phyloP scores from a whole-genome alignment of 2,329 filamentous ascomycete genomes.

The Ophiostoma piceae region DNA sequence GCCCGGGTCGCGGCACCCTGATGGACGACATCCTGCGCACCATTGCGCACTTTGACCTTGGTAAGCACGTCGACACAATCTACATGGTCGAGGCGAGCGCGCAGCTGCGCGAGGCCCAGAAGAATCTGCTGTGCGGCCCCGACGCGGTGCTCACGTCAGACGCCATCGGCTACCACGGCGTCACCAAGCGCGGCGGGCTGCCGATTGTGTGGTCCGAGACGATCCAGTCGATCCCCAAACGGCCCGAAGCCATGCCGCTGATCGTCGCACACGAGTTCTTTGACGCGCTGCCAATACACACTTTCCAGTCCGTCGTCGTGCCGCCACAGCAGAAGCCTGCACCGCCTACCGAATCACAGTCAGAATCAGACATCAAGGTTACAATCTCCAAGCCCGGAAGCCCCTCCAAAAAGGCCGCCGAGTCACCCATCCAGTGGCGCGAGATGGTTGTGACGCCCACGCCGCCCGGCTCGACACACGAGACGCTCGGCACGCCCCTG shows the following conservation, averaged over 20 bases:
- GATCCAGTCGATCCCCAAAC: conserved; percentile 71
- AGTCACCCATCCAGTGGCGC: conserved; percentile 60
- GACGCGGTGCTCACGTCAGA: conserved; percentile 63
- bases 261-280: conserved; percentile 98
- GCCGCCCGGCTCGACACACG: conserved; percentile 50
- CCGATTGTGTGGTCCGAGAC: conserved; percentile 90
- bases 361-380: conserved; percentile 30
- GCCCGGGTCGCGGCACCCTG: conserved; percentile 86
- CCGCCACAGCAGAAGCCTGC: conserved; percentile 32
- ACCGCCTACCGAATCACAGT: conserved; percentile 31
- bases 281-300: conserved; percentile 92
- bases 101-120: conserved; percentile 70
- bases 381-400: conserved; percentile 28
- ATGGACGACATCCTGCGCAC: conserved; percentile 98
- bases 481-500: conserved; percentile 50
- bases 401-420: neutral
- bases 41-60: conserved; percentile 73
- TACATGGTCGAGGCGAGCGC: conserved; percentile 94
- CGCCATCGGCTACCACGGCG: conserved; percentile 67
- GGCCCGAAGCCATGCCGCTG: conserved; percentile 70
- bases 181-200: conserved; percentile 66
- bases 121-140: conserved; percentile 71
- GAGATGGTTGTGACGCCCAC: conserved; percentile 73
- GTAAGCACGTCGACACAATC: conserved; percentile 72
- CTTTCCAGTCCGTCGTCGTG: conserved; percentile 70